Evolutionary conservation across 2,329 filamentous ascomycete genomes (phyloP).

Genomic region (Trichophyton schoenleinii): DNA sequence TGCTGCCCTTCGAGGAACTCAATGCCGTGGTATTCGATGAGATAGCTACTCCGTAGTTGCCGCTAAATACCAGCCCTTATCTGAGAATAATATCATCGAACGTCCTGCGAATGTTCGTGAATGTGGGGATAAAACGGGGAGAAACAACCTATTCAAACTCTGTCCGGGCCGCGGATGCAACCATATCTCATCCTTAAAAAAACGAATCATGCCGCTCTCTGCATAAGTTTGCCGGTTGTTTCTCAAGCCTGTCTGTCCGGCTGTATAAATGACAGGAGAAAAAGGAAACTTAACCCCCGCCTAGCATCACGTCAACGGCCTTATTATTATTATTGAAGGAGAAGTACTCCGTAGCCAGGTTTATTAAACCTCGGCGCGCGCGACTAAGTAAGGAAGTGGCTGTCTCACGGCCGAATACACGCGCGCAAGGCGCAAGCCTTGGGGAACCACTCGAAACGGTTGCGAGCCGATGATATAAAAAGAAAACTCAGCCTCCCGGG

Average conservation of each 20-base stretch:
- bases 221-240: background rate
- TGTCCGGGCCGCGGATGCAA: background rate
- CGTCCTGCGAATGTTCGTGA: background rate
- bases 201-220: background rate
- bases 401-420: background rate
- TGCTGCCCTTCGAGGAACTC: background rate
- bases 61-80: background rate
- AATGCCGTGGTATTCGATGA: background rate
- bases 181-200: background rate
- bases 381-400: background rate
- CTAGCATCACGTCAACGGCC: background rate
- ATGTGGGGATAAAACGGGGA: background rate
- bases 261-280: background rate
- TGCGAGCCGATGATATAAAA: background rate
- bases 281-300: background rate
- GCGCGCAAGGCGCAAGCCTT: conserved; percentile 2
- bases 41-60: background rate
- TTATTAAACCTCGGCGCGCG: background rate
- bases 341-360: background rate
- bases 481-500: background rate
- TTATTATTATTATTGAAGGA: background rate
- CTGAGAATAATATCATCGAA: background rate
- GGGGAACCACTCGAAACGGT: background rate
- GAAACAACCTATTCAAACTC: background rate
- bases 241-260: background rate